Percentiles rank a stretch among this genome's conserved stretches.
Conservation (phyloP, 2,329 filamentous ascomycete species). For the Calonectria naviculata region DNA sequence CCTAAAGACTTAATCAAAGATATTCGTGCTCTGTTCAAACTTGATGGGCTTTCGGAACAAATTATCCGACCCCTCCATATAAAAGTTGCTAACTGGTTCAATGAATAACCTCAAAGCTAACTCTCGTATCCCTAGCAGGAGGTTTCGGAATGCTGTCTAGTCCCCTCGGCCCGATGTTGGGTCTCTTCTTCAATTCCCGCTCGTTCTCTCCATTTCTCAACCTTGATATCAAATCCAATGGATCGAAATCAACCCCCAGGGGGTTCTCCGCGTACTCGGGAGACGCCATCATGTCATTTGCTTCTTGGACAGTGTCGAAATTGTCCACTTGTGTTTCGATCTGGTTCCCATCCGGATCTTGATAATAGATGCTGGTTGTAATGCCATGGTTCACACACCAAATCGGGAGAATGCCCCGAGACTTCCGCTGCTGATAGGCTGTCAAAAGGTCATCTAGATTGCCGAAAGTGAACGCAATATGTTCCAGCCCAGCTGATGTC, state of each 20-base stretch:
- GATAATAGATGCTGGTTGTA: constrained; percentile 26
- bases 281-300: constrained; percentile 11
- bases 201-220: background rate
- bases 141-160: background rate
- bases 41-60: no score
- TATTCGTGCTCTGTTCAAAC: no score
- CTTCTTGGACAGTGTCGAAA: constrained; percentile 18
- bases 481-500: background rate
- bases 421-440: background rate
- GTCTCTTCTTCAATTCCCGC: background rate
- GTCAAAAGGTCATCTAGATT: background rate
- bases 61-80: no score
- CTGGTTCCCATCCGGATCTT: constrained; percentile 22
- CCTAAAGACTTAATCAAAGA: no score
- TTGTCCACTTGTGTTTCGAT: constrained; percentile 27
- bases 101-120: background rate
- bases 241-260: constrained; percentile 20
- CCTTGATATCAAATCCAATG: background rate
- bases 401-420: constrained; percentile 3
- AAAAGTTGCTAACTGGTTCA: no score
- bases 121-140: background rate
- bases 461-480: constrained; percentile 5
- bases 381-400: constrained; percentile 28
- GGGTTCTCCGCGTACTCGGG: constrained; percentile 13
- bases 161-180: constrained; percentile 5